These are phyloP conservation scores for Cladosporium colombiae DNA, from an alignment of 2,329 filamentous ascomycete species.

Conservation along the genomic window DNA sequence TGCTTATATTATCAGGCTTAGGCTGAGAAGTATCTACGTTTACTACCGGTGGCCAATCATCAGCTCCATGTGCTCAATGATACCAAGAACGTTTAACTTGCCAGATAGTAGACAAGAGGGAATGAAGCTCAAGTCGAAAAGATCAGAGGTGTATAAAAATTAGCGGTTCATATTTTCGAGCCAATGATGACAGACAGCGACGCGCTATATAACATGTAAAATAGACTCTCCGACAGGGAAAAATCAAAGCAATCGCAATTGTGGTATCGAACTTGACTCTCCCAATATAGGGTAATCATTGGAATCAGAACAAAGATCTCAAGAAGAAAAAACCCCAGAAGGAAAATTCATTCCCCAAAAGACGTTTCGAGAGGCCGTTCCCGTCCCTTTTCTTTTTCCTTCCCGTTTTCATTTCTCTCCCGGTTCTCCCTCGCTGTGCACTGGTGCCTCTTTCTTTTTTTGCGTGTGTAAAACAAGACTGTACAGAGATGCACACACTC, in stretches of 20 bases:
- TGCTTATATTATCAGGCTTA: not conserved
- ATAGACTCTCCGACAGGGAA: not conserved
- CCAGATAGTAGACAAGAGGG: not conserved
- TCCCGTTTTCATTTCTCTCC: not conserved
- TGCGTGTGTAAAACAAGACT: not conserved
- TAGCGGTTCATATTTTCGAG: not conserved
- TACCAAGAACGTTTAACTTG: not conserved
- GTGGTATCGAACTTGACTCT: conserved; percentile 18
- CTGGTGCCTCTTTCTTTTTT: not conserved
- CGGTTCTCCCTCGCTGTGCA: not conserved
- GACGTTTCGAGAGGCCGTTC: not conserved
- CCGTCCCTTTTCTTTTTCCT: not conserved
- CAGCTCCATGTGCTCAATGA: not conserved
- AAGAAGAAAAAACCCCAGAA: not conserved
- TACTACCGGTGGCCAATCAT: not conserved
- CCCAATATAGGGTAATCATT: not conserved
- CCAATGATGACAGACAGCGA: not conserved
- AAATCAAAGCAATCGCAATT: conserved; percentile 13
- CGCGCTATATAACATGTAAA: not conserved
- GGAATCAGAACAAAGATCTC: conserved; percentile 11
- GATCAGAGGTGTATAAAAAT: not conserved
- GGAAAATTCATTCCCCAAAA: not conserved
- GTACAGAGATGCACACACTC: not conserved
- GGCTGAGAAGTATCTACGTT: not conserved
- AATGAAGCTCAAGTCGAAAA: not conserved